A percentile compares a stretch with the other conserved stretches of the same genome.
phyloP scores from a whole-genome alignment of 345 rosid species.

The Eucalyptus polybractea region DNA sequence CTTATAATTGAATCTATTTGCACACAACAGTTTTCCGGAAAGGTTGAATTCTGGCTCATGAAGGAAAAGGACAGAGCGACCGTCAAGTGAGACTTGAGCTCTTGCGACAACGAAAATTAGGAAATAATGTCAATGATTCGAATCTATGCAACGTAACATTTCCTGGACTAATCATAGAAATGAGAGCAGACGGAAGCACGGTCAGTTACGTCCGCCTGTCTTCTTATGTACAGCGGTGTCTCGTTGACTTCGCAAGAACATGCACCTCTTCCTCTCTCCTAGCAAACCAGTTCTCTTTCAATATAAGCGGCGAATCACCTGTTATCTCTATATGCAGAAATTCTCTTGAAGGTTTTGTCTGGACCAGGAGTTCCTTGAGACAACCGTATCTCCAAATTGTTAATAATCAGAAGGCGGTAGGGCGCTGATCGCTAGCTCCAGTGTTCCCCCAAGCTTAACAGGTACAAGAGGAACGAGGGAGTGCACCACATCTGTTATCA shows the following conservation, averaged over 20 bases:
- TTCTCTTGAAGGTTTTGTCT: not conserved
- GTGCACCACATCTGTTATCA: constrained; percentile 73
- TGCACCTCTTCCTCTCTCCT: not conserved
- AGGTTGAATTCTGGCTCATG: not conserved
- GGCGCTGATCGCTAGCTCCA: constrained; percentile 9
- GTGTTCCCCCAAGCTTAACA: constrained; percentile 73
- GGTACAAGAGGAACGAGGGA: constrained; percentile 82
- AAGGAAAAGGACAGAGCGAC: not conserved
- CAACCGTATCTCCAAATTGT: not conserved
- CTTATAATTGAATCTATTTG: not conserved
- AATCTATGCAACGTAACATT: not conserved
- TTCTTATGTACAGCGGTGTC: not conserved
- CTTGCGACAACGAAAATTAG: not conserved
- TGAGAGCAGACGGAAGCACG: not conserved
- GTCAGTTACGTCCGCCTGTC: not conserved
- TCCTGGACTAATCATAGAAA: not conserved
- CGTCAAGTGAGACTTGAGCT: not conserved
- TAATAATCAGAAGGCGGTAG: not conserved
- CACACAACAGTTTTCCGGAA: not conserved
- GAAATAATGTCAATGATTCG: not conserved
- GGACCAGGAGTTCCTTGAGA: not conserved
- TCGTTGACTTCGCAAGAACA: not conserved
- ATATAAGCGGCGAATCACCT: not conserved
- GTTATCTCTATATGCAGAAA: not conserved
- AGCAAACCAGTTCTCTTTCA: not conserved